Base-by-base conservation (phyloP, 2,329 filamentous ascomycete species). In the Calonectria pauciramosa region DNA sequence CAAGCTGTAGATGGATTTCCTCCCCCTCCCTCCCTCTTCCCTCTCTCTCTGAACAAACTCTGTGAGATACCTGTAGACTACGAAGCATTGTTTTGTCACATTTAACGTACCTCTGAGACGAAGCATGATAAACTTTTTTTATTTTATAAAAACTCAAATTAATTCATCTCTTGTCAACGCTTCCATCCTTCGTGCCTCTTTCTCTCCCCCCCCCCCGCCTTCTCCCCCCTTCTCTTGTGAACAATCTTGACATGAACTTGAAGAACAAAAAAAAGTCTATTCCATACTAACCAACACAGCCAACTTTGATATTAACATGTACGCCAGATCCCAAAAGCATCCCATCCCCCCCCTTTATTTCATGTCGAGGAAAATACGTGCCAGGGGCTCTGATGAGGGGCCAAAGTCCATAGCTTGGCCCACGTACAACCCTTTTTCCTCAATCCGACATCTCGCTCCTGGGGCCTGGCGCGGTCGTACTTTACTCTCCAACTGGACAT, bases 1-100 rank as follows among this genome's bases (percentile, higher is more conserved):
- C 67, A 96, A 95, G 89, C 85, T 96, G 86, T 96, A 93, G 86
- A 79, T 51, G 38, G 70, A 59, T 28, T 23, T 11, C n/a, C 18
- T 16, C 18, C 18, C 16, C 16, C 38, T 8, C 2, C 41, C 7
- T 14, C 18, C 16, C 5, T 9, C 38, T 14, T 4, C 36, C 36
- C 14, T 41, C 16, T 7, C 18, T 44, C 66, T 65, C 68, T 68
- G 68, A 68, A 73, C 32, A 14, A 28, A 66, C 59, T 77, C 72
- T 72, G 71, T 73, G 66, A 68, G 66, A 73, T 77, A 76, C 71
- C 68, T 79, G 75, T 82, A 81, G 74, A 81, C 74, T 81, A 77
- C 72, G 60, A 60, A 79, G 77, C 75, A 74, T 74, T 78, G 54
- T 66, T 52, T 56, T 52, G 26, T 59, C 32, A 64, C 66, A 69